These are phyloP conservation scores for Pythium aquatile DNA, from an alignment of 352 stramenopile species.

Conservation along the genomic window DNA sequence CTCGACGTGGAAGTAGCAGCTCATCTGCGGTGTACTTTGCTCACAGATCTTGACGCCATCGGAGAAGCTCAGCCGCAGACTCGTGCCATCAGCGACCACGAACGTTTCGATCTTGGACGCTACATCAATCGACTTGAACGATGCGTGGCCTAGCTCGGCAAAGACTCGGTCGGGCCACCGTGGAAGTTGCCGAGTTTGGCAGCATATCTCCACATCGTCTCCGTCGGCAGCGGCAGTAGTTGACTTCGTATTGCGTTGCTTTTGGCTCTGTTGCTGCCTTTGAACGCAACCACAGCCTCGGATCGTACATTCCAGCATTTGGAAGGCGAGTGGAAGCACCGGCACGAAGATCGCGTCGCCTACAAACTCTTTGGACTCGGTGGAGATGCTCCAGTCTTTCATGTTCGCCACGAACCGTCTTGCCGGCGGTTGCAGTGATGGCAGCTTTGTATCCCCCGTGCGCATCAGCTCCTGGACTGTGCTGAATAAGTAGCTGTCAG, in stretches of 20 bases:
- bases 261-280: conserved; percentile 6
- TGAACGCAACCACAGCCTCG: conserved; percentile 52
- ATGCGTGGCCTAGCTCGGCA: conserved; percentile 35
- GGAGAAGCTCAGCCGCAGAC: conserved; percentile 52
- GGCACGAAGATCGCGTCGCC: conserved; percentile 64
- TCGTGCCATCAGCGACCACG: conserved; percentile 36
- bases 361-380: conserved; percentile 62
- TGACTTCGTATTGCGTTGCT: not conserved
- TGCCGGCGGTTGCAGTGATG: not conserved
- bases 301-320: conserved; percentile 71
- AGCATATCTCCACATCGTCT: not conserved
- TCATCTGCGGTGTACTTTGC: conserved; percentile 48
- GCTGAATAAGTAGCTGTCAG: conserved; percentile 34
- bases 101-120: conserved; percentile 27
- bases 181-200: conserved; percentile 1
- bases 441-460: not conserved
- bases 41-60: conserved; percentile 41
- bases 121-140: conserved; percentile 24
- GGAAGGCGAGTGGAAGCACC: conserved; percentile 57
- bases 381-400: conserved; percentile 46
- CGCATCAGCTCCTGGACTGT: conserved; percentile 27
- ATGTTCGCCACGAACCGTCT: conserved; percentile 33
- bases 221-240: not conserved
- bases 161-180: conserved; percentile 47
- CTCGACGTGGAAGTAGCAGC: conserved; percentile 38